Conservation (phyloP, 192 early-diverging fungal genomes). For the Coemansia sp. region DNA sequence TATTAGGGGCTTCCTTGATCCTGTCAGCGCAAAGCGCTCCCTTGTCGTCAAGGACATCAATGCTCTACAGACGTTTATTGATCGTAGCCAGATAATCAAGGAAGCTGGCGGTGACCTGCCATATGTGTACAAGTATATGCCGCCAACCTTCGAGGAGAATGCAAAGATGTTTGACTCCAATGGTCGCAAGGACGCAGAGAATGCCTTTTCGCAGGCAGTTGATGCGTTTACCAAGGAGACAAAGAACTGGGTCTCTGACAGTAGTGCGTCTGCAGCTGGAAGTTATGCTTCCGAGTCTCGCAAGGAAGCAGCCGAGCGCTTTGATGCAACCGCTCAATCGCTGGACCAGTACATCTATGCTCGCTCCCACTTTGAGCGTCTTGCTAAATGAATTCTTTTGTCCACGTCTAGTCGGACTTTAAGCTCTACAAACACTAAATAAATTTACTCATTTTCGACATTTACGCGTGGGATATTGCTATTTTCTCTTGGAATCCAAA, state of each 20-base stretch:
- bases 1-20: constrained; percentile 79
- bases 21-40: constrained; percentile 80
- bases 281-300: constrained; percentile 22
- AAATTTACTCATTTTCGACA: too few relatives aligned
- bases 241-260: constrained; percentile 42
- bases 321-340: constrained; percentile 33
- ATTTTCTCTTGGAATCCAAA: too few relatives aligned
- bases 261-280: not conserved
- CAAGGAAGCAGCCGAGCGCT: constrained; percentile 18
- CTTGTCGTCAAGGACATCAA: constrained; percentile 68
- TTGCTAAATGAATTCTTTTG: not conserved
- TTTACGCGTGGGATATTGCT: too few relatives aligned
- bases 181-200: constrained; percentile 50
- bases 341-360: constrained; percentile 60
- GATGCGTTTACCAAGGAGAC: constrained; percentile 47
- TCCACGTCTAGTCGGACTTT: too few relatives aligned
- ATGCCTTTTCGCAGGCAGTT: constrained; percentile 37
- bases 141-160: constrained; percentile 57
- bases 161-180: constrained; percentile 56
- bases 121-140: constrained; percentile 59
- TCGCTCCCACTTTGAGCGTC: constrained; percentile 35
- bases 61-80: constrained; percentile 63
- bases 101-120: constrained; percentile 64
- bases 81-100: constrained; percentile 58
- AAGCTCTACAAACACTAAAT: too few relatives aligned